Percentiles rank a stretch among this genome's conserved stretches.
Conservation (phyloP, 75 land plant species). For the Larix kaempferi region DNA sequence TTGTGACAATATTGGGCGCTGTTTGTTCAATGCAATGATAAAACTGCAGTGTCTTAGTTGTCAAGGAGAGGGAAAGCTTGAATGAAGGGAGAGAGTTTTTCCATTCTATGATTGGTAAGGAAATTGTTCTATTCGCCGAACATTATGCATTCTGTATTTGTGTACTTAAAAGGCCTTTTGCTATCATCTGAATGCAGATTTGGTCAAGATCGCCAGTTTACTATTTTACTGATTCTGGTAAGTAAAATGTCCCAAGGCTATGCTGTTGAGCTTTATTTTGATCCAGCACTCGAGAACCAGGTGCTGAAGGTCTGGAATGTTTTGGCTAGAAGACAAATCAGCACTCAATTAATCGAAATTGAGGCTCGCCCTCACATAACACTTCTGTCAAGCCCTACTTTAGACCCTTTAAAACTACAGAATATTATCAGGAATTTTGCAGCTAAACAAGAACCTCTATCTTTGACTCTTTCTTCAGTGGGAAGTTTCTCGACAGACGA, state of each 20-base stretch:
- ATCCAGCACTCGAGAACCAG: slow-evolving; percentile 86
- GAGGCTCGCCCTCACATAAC: slow-evolving; percentile 78
- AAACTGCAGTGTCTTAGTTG: too few species aligned
- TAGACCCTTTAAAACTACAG: slow-evolving; percentile 50
- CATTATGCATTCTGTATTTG: too few species aligned
- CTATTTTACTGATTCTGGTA: not conserved
- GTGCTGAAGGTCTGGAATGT: slow-evolving; percentile 83
- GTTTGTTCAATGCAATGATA: too few species aligned
- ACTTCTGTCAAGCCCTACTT: slow-evolving; percentile 40
- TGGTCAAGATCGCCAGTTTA: too few species aligned
- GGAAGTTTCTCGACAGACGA: slow-evolving; percentile 29
- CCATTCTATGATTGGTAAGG: too few species aligned
- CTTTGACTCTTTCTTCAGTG: slow-evolving; percentile 54
- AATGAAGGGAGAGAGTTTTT: too few species aligned
- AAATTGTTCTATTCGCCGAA: too few species aligned
- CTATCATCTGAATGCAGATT: too few species aligned
- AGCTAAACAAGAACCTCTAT: slow-evolving; percentile 51
- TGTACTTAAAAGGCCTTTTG: too few species aligned
- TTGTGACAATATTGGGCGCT: too few species aligned
- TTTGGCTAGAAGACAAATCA: slow-evolving; percentile 81
- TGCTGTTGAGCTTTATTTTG: slow-evolving; percentile 83
- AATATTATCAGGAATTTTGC: slow-evolving; percentile 41
- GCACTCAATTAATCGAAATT: slow-evolving; percentile 73
- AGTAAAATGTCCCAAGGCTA: slow-evolving; percentile 32
- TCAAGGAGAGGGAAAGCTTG: too few species aligned